A percentile compares a stretch with the other conserved stretches of the same genome.
Evolutionary conservation across 352 stramenopile genomes (phyloP).

Genomic region (Globisporangium cederbergense): DNA sequence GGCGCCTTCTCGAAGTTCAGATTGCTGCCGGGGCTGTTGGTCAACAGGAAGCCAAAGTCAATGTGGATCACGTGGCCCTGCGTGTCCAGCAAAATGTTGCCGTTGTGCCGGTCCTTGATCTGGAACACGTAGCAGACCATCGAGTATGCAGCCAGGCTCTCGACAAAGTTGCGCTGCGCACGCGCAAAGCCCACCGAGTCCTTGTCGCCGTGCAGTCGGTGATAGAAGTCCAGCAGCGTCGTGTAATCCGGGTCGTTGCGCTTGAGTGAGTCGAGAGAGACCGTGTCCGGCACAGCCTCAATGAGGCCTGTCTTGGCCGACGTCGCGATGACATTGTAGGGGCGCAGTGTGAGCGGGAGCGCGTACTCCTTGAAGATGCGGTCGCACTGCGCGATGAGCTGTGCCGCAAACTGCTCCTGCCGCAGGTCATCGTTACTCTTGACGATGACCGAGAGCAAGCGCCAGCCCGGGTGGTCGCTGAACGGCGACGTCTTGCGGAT

Average conservation of each 20-base stretch:
- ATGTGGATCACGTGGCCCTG: slow-evolving; percentile 98
- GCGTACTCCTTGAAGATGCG: slow-evolving; percentile 94
- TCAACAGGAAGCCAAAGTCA: slow-evolving; percentile 98
- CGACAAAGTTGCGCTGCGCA: slow-evolving; percentile 86
- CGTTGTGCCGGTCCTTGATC: slow-evolving; percentile 99
- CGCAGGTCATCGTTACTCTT: slow-evolving; percentile 98
- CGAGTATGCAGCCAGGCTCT: slow-evolving; percentile 95
- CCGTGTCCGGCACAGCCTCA: slow-evolving; percentile 94
- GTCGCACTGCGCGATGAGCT: slow-evolving; percentile 95
- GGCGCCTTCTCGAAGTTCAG: slow-evolving; percentile 95
- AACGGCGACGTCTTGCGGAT: slow-evolving; percentile 56
- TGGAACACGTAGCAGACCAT: slow-evolving; percentile 98
- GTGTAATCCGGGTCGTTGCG: slow-evolving; percentile 82
- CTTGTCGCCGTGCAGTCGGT: slow-evolving; percentile 86
- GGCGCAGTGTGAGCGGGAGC: slow-evolving; percentile 90
- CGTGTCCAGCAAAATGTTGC: slow-evolving; percentile 98
- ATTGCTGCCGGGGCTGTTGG: slow-evolving; percentile 93
- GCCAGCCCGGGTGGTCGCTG: slow-evolving; percentile 54
- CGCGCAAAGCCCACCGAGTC: slow-evolving; percentile 70
- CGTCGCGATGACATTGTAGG: slow-evolving; percentile 97
- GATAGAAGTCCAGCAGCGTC: slow-evolving; percentile 92
- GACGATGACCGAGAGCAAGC: slow-evolving; percentile 91
- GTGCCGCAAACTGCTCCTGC: slow-evolving; percentile 97
- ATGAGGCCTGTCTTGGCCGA: slow-evolving; percentile 93
- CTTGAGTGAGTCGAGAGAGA: slow-evolving; percentile 97